These are phyloP conservation scores for Syzygium grande DNA, from an alignment of 345 rosid species.

Conservation along the genomic window DNA sequence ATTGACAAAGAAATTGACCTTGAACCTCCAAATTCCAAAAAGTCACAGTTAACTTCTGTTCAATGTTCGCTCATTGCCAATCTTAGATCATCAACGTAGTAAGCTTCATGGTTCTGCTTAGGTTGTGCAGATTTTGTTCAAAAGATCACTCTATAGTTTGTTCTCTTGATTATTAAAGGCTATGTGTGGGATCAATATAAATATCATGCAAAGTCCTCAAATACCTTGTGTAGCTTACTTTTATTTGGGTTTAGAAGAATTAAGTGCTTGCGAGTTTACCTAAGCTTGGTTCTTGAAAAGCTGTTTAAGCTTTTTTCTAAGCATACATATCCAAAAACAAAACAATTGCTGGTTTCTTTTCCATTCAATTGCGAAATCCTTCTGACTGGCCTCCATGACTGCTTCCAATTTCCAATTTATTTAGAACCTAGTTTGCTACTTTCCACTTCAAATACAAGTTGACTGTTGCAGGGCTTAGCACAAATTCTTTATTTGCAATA, in stretches of 20 bases:
- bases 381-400: background rate
- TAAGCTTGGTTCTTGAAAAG: background rate
- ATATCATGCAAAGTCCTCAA: background rate
- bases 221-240: background rate
- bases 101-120: background rate
- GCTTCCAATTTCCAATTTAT: background rate
- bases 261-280: background rate
- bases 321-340: background rate
- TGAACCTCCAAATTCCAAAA: background rate
- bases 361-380: background rate
- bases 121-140: background rate
- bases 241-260: background rate
- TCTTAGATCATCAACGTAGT: background rate
- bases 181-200: background rate
- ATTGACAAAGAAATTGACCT: constrained; percentile 9
- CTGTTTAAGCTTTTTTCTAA: background rate
- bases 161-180: background rate
- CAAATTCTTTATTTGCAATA: background rate
- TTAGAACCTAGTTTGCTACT: background rate
- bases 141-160: background rate
- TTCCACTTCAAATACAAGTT: background rate
- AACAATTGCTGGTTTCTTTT: background rate
- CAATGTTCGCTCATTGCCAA: background rate
- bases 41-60: background rate
- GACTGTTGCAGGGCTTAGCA: background rate